phyloP scores from a whole-genome alignment of 768 basidiomycete species.

The Auriscalpium vulgare region DNA sequence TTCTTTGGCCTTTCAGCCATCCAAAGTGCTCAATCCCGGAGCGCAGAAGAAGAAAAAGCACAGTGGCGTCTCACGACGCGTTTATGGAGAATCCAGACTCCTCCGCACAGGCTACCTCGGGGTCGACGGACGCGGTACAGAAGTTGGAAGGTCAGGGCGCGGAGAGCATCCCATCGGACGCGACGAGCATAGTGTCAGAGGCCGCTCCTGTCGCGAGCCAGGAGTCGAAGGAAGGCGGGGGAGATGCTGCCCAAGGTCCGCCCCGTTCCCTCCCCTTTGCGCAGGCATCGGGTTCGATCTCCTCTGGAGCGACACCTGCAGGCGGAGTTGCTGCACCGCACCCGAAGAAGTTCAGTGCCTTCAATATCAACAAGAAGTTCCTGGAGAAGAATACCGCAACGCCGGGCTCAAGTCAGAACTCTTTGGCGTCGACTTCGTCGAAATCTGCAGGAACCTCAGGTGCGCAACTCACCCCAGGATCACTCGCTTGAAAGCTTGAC shows the following conservation, averaged over 20 bases:
- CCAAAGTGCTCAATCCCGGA: background rate
- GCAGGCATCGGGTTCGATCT: slow-evolving; percentile 6
- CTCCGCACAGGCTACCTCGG: slow-evolving; percentile 36
- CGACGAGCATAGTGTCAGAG: slow-evolving; percentile 4
- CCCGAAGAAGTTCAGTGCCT: slow-evolving; percentile 80
- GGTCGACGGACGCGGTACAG: slow-evolving; percentile 27
- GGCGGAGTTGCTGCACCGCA: slow-evolving; percentile 32
- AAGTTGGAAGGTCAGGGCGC: slow-evolving; percentile 1
- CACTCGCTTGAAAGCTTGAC: background rate
- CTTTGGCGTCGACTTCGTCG: slow-evolving; percentile 33
- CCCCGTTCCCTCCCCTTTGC: background rate
- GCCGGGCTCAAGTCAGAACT: slow-evolving; percentile 37
- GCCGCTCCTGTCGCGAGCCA: slow-evolving; percentile 7
- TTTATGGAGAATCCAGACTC: slow-evolving; percentile 69
- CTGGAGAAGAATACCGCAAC: slow-evolving; percentile 78
- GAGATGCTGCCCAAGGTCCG: background rate
- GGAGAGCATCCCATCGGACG: slow-evolving; percentile 4
- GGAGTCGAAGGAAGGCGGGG: slow-evolving; percentile 5
- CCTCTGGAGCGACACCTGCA: slow-evolving; percentile 1
- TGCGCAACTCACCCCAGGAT: slow-evolving; percentile 24
- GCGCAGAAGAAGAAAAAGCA: background rate
- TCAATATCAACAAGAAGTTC: slow-evolving; percentile 96
- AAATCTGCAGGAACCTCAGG: slow-evolving; percentile 48
- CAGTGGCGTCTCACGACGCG: slow-evolving; percentile 62
- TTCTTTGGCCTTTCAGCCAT: background rate